Evolutionary conservation across 345 rosid species (phyloP), one percentile per base, ranked within the genome.

Genomic region (Aquilaria yunnanensis): DNA sequence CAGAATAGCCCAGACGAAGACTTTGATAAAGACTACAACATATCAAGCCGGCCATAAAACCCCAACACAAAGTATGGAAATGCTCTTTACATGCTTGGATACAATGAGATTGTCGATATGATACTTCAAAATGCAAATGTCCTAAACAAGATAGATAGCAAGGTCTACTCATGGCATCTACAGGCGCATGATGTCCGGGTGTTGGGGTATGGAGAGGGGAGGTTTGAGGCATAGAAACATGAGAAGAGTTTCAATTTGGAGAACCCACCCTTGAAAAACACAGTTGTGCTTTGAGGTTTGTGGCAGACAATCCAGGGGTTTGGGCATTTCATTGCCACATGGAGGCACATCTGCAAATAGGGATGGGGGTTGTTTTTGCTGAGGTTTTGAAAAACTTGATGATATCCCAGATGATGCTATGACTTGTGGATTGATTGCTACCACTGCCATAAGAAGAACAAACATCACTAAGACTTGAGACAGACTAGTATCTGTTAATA

Each of bases 241-340:
- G 86, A 73, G 70, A 63, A 48, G 47, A 75, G 14, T 2, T 80
- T 78, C 41, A 89, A 92, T 62, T 46, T 85, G 74, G 70, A 66
- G 72, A 84, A 92, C 12, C 95, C 98, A 45, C 91, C 96, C 2
- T 63, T 78, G 47, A 81, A 78, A 70, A 92, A 92, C 34, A 85
- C 90, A 8, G 96, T 67, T 6, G 75, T 77, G 33, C 61, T 9
- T 53, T 92, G 10, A 82, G 96, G 59, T 83, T 81, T 46, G 83
- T 78, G 3, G 85, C 93, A 14, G 88, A 85, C 47, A 92, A 89
- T 74, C 96, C 97, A 0, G 98, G 98, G 2, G 97, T 76, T 4
- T 89, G 97, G 98, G 86, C 91, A 10, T 92, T 92, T 54, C 98
- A 89, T 55, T 92, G 98, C 45, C 98, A 92, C 30, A 83, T 89